These are phyloP conservation scores for Mycena floridula DNA, from an alignment of 768 basidiomycete species.

Conservation along the genomic window DNA sequence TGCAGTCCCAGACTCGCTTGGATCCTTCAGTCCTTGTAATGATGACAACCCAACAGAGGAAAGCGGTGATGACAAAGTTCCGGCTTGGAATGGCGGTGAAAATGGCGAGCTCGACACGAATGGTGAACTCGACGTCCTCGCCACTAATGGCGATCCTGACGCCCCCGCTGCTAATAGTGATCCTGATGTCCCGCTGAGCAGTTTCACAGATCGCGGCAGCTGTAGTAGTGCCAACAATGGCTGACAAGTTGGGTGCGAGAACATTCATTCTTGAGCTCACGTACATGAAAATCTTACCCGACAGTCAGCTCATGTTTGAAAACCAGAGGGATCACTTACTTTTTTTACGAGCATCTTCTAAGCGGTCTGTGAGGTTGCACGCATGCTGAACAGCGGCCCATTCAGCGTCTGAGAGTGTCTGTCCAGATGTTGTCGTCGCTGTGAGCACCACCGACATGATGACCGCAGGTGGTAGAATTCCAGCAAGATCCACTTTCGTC, in stretches of 20 bases:
- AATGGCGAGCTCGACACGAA: too few relatives aligned
- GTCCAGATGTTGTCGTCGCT: slow-evolving; percentile 85
- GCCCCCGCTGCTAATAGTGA: too few relatives aligned
- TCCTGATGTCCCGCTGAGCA: too few relatives aligned
- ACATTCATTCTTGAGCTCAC: slow-evolving; percentile 99
- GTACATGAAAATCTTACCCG: slow-evolving; percentile 99
- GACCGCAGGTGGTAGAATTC: slow-evolving; percentile 79
- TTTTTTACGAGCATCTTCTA: slow-evolving; percentile 88
- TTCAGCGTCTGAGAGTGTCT: slow-evolving; percentile 56
- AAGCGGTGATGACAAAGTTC: too few relatives aligned
- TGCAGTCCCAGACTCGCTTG: too few relatives aligned
- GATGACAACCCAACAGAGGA: too few relatives aligned
- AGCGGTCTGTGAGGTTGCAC: slow-evolving; percentile 80
- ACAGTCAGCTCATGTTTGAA: neutral
- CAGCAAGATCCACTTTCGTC: slow-evolving; percentile 76
- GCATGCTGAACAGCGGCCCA: slow-evolving; percentile 84
- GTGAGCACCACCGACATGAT: slow-evolving; percentile 97
- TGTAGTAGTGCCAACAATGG: slow-evolving; percentile 97
- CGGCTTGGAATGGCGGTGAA: too few relatives aligned
- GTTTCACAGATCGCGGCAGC: slow-evolving; percentile 97
- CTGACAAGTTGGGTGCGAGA: slow-evolving; percentile 96
- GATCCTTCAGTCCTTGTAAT: too few relatives aligned
- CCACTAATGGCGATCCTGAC: too few relatives aligned
- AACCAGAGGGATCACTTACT: slow-evolving; percentile 36
- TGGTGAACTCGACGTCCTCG: too few relatives aligned